Percentiles rank a stretch among this genome's conserved stretches.
These are phyloP conservation scores for Calonectria multiphialidica DNA, from an alignment of 2,329 filamentous ascomycete species.

Conservation along the genomic window DNA sequence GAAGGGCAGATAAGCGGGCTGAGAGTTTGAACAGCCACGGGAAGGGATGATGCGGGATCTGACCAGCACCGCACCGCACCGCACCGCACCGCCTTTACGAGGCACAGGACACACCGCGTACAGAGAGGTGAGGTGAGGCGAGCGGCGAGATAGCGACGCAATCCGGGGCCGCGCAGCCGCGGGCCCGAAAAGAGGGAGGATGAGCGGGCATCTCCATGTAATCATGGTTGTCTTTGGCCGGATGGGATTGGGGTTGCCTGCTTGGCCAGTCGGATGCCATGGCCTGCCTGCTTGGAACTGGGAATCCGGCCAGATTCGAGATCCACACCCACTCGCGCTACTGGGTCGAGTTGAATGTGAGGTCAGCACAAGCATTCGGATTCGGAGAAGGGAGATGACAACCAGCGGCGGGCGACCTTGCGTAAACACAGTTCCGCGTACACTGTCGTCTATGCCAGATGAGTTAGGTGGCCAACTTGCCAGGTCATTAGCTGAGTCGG, in stretches of 20 bases:
- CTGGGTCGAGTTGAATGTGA: background rate
- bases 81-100: constrained; percentile 5
- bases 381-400: background rate
- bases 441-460: constrained; percentile 5
- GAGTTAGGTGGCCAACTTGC: constrained; percentile 13
- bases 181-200: background rate
- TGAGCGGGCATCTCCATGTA: constrained; percentile 8
- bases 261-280: constrained; percentile 39
- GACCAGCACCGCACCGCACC: background rate
- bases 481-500: constrained; percentile 12
- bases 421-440: constrained; percentile 8
- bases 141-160: constrained; percentile 30
- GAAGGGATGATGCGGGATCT: constrained; percentile 11
- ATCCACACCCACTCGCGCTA: constrained; percentile 21
- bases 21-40: constrained; percentile 28
- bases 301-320: constrained; percentile 32
- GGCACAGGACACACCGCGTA: constrained; percentile 11
- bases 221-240: constrained; percentile 15
- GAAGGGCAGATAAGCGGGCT: constrained; percentile 25
- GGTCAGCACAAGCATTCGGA: constrained; percentile 2
- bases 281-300: constrained; percentile 27
- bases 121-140: constrained; percentile 11
- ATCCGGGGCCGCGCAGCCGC: constrained; percentile 18
- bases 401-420: background rate
- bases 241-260: constrained; percentile 29